These are phyloP conservation scores for Hevea brasiliensis DNA, from an alignment of 345 rosid genomes.

Conservation along the genomic window DNA sequence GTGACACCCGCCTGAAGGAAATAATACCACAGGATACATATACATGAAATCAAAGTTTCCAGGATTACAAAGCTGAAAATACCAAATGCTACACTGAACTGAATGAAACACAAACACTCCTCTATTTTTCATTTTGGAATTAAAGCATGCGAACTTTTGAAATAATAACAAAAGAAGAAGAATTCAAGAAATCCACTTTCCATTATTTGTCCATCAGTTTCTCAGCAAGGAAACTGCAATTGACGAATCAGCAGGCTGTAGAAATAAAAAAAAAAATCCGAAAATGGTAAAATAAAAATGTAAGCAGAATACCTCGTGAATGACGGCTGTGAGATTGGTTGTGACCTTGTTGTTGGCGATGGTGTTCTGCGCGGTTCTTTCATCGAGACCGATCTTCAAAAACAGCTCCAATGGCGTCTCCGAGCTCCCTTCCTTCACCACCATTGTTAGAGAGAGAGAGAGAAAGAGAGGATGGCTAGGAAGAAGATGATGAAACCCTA, in stretches of 20 bases:
- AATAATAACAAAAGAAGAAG: too few relatives aligned
- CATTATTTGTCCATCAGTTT: neutral
- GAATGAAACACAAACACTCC: neutral
- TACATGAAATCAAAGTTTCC: neutral
- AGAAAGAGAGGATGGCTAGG: constrained; percentile 3
- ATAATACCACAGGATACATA: too few relatives aligned
- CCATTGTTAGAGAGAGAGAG: neutral
- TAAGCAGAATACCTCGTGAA: constrained; percentile 60
- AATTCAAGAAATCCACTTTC: neutral
- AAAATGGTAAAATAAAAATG: neutral
- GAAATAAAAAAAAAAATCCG: neutral
- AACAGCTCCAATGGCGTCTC: constrained; percentile 52
- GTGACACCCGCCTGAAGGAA: constrained; percentile 67
- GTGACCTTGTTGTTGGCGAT: constrained; percentile 84
- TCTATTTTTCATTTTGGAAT: neutral
- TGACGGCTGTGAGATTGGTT: constrained; percentile 70
- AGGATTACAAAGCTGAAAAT: too few relatives aligned
- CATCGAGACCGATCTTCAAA: constrained; percentile 79
- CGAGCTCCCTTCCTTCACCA: constrained; percentile 15
- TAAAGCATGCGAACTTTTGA: neutral
- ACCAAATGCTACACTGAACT: neutral
- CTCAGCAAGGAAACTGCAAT: neutral
- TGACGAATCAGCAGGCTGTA: neutral
- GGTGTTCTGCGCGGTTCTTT: constrained; percentile 75
- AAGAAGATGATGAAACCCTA: constrained; percentile 9